phyloP scores from a whole-genome alignment of 75 land plant genomes.

The Cryptomeria japonica region DNA sequence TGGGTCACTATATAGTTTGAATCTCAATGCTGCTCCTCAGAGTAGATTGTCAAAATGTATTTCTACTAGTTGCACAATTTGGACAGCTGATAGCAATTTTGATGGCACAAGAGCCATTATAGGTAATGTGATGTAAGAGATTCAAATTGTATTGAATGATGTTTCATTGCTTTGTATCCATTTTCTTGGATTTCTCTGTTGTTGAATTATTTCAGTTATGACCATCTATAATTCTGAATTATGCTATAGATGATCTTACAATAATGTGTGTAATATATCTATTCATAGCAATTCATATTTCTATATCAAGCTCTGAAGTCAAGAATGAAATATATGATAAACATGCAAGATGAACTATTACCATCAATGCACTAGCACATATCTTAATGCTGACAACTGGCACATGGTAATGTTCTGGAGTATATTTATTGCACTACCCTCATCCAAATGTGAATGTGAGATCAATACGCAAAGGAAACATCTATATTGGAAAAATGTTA shows the following conservation, averaged over 20 bases:
- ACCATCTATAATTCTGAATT: background rate
- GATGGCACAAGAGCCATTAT: slow-evolving; percentile 37
- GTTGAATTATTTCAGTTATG: background rate
- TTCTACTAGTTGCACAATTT: slow-evolving; percentile 45
- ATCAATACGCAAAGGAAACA: background rate
- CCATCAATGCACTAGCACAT: background rate
- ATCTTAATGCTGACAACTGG: background rate
- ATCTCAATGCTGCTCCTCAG: slow-evolving; percentile 14
- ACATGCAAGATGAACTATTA: background rate
- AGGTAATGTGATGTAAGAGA: slow-evolving; percentile 20
- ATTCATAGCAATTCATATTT: background rate
- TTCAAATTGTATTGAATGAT: background rate
- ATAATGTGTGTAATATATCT: background rate
- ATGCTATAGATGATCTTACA: background rate
- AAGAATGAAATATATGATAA: background rate
- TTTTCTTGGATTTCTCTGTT: background rate
- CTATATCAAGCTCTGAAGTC: background rate
- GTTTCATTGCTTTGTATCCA: background rate
- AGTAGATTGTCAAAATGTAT: slow-evolving; percentile 21
- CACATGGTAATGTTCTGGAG: background rate
- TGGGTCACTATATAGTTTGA: slow-evolving; percentile 44
- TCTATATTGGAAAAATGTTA: background rate
- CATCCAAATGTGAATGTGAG: background rate
- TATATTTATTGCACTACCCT: background rate
- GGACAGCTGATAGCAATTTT: slow-evolving; percentile 50